Conservation (phyloP, 305 asterid genomes). For the Plantago lanceolata region DNA sequence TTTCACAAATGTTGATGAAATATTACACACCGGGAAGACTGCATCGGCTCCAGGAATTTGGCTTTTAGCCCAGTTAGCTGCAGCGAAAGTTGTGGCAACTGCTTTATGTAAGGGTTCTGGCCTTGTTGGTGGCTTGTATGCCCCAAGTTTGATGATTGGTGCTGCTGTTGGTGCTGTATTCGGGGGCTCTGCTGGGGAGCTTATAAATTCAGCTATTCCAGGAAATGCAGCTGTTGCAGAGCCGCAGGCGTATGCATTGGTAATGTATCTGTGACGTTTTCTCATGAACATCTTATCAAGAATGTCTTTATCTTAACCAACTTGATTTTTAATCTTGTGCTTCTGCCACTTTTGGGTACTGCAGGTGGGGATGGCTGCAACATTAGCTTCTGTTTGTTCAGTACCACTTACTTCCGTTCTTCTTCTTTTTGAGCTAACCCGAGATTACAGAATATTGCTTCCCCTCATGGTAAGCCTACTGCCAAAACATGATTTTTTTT, state of each 20-base stretch:
- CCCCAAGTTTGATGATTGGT: constrained; percentile 98
- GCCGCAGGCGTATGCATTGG: constrained; percentile 98
- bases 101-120: constrained; percentile 92
- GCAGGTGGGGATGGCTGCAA: constrained; percentile 99
- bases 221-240: constrained; percentile 95
- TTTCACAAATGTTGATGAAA: constrained; percentile 92
- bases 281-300: constrained; percentile 10
- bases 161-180: constrained; percentile 98
- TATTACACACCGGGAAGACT: constrained; percentile 89
- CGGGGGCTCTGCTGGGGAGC: constrained; percentile 90
- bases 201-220: constrained; percentile 87
- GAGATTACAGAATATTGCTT: constrained; percentile 93
- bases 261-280: constrained; percentile 27
- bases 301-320: constrained; percentile 13
- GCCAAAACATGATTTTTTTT: constrained; percentile 13
- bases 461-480: constrained; percentile 73
- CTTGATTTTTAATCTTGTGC: constrained; percentile 19
- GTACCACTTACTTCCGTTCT: constrained; percentile 96
- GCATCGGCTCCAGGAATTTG: constrained; percentile 99
- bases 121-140: constrained; percentile 93
- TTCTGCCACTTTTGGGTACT: constrained; percentile 24
- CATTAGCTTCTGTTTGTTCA: constrained; percentile 88
- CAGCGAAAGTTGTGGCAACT: constrained; percentile 93
- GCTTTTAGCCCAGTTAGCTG: constrained; percentile 80
- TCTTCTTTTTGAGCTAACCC: constrained; percentile 88